Evolutionary conservation across 1,139 yeast species (phyloP).

Genomic region (Magnusiomyces ingens): DNA sequence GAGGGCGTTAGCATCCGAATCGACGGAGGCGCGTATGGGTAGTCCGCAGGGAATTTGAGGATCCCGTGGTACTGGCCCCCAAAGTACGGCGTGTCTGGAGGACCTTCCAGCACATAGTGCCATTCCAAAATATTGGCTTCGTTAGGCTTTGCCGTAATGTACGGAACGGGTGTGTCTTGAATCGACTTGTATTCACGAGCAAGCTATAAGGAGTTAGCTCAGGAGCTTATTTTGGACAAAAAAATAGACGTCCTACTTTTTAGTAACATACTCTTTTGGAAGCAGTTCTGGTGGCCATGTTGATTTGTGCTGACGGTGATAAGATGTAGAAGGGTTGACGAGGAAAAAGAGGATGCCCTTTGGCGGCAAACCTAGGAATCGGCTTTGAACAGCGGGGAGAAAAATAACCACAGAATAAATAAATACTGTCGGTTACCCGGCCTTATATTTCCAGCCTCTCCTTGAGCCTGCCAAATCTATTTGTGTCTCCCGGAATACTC

Average conservation of each 20-base stretch:
- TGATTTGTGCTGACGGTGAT: neutral
- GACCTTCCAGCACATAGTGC: constrained; percentile 80
- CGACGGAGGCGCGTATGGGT: constrained; percentile 90
- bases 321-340: no score
- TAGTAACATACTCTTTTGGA: constrained; percentile 28
- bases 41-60: constrained; percentile 73
- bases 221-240: constrained; percentile 9
- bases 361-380: neutral
- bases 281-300: constrained; percentile 35
- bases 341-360: neutral
- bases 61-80: constrained; percentile 90
- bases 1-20: constrained; percentile 80
- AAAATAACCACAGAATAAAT: neutral
- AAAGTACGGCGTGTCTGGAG: constrained; percentile 77
- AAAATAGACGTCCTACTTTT: neutral
- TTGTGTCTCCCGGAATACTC: no score
- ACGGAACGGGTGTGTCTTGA: constrained; percentile 74
- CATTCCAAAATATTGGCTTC: constrained; percentile 71
- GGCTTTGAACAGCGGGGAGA: constrained; percentile 1
- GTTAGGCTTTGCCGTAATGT: constrained; percentile 72
- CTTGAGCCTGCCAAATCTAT: neutral
- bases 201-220: constrained; percentile 31
- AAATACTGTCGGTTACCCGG: neutral
- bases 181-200: constrained; percentile 74
- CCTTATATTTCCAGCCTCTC: neutral